Conservation (phyloP, 192 early-diverging fungal genomes). For the Chytriomyces sp. region DNA sequence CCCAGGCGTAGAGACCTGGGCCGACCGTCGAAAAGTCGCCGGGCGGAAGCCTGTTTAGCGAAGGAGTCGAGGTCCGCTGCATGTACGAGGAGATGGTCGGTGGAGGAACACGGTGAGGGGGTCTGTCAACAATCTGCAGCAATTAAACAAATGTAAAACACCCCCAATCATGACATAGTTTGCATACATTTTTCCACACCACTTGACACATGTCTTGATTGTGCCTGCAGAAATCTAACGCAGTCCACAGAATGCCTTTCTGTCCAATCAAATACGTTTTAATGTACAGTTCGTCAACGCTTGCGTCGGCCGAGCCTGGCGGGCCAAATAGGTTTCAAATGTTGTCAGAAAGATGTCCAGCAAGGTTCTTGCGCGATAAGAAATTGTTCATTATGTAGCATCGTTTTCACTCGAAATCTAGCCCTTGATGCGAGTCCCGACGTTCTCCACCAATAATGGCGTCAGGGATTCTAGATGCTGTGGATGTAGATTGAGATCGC, state of each 20-base stretch:
- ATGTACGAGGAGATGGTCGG: no score
- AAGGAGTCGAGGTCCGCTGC: no score
- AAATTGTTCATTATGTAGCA: neutral
- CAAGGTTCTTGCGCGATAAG: neutral
- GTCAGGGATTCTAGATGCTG: neutral
- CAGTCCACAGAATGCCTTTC: conserved; percentile 1
- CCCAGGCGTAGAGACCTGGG: no score
- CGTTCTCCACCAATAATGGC: neutral
- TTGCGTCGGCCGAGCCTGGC: neutral
- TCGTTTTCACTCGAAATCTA: conserved; percentile 2
- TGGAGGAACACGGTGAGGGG: no score
- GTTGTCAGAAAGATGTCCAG: conserved; percentile 7
- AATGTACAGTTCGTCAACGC: conserved; percentile 5
- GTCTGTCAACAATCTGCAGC: no score
- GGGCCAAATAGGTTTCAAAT: neutral
- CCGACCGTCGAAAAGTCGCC: no score
- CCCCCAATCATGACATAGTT: no score
- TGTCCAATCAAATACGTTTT: conserved; percentile 14
- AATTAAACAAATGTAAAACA: no score
- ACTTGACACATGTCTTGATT: neutral
- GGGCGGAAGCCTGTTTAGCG: no score
- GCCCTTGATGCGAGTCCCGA: neutral
- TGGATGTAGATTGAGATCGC: neutral
- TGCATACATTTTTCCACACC: neutral
- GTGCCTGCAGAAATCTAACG: neutral